Evolutionary conservation across 208 protist species (phyloP), one percentile per base, ranked within the genome.

Genomic region (Crithidia thermophila): DNA sequence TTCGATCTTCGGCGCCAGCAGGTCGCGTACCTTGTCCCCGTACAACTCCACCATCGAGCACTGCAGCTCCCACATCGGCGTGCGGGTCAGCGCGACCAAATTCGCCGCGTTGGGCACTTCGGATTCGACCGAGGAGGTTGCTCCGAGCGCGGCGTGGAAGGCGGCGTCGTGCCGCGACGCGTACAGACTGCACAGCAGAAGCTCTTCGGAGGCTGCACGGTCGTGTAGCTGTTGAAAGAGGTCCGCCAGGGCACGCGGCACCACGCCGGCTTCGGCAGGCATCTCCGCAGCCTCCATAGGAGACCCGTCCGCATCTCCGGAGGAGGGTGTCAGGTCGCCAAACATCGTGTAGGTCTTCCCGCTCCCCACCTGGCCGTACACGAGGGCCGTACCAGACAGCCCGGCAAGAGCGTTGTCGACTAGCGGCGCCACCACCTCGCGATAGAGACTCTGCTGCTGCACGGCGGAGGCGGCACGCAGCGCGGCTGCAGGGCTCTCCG

Each of bases 341-440:
- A 88, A 77, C 46, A 93, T 83, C 16, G 84, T 87, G 60, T 87
- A 76, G 3, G 83, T 88, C 64, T 93, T 93, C 7, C 87, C 87
- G 36, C 65, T 79, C 16, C 84, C 84, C 5, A 80, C 82, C 49
- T 84, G 79, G 11, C 87, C 87, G 61, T 90, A 89, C 9, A 82
- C 79, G 25, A 91, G 47, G 1, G 91, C 62, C 18, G 69, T 82
- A 34, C 68, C 75, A 59, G 84, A 84, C 21, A 75, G 59, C 7
- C 84, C 87, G 46, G 79, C 73, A 14, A 87, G 49, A 2, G 55
- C 75, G 21, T 53, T 49, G 34, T 83, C 68, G 14, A 87, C 72
- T 7, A 93, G 67, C 40, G 85, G 85, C 0, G 58, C 56, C 23
- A 84, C 70, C 51, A 75, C 62, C 14, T 39, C 69, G 0, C 37